Percentiles rank a stretch among this genome's conserved stretches.
phyloP scores from a whole-genome alignment of 139 green algal genomes.

The Chlamydomonas applanata region DNA sequence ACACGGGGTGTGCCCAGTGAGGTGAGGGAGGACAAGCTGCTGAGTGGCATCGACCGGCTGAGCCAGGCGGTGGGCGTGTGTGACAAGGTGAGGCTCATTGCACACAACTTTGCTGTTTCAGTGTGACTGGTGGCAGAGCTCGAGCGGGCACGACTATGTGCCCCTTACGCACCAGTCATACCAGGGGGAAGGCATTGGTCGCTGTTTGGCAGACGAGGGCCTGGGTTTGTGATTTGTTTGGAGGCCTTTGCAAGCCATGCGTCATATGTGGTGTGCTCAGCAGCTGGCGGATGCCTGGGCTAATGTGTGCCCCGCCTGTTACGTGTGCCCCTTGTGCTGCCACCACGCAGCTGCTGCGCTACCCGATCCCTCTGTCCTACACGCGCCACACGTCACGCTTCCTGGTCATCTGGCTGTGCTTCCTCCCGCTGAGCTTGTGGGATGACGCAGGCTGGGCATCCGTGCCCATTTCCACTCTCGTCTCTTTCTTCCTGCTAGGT shows the following conservation, averaged over 20 bases:
- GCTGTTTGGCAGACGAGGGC: too few relatives aligned
- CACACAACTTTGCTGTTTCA: too few relatives aligned
- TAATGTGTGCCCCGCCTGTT: too few relatives aligned
- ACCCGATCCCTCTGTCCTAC: constrained; percentile 50
- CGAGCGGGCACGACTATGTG: too few relatives aligned
- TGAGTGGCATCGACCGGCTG: not conserved
- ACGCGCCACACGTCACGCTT: constrained; percentile 37
- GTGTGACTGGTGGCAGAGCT: too few relatives aligned
- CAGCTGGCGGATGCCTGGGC: too few relatives aligned
- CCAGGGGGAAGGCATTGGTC: too few relatives aligned
- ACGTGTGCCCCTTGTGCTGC: too few relatives aligned
- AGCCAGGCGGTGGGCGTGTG: constrained; percentile 16
- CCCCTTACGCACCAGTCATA: too few relatives aligned
- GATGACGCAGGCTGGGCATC: constrained; percentile 60
- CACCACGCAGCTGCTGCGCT: constrained; percentile 16
- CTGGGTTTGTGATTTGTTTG: too few relatives aligned
- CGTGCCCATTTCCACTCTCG: constrained; percentile 55
- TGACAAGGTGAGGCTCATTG: constrained; percentile 19
- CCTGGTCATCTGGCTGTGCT: constrained; percentile 62
- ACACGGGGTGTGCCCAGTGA: not conserved
- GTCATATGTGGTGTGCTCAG: too few relatives aligned
- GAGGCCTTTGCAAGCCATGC: too few relatives aligned
- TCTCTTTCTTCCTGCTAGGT: constrained; percentile 76
- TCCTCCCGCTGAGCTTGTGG: constrained; percentile 76
- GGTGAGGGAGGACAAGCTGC: constrained; percentile 4